Evolutionary conservation across 2,329 filamentous ascomycete genomes (phyloP), one percentile per base, ranked within the genome.

Genomic region (Monosporascus sp.): DNA sequence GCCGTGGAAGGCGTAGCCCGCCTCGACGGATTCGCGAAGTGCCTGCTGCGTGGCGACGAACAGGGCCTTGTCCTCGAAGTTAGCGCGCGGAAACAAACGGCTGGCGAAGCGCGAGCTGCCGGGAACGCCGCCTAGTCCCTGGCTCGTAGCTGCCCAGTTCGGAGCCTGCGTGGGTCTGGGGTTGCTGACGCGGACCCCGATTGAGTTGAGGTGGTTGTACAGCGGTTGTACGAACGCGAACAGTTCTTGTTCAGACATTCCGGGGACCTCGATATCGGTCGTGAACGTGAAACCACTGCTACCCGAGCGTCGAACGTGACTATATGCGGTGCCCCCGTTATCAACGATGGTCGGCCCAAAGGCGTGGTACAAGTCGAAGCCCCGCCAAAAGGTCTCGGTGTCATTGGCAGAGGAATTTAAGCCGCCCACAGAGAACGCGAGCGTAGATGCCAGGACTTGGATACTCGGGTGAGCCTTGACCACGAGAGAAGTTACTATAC

Each of bases 21-120:
- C 66, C 53, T 74, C 69, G n/a, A 75, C 59, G 1, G 71, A 66
- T 36, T 66, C 56, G 20, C 66, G 66, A 53, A 74, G 67, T 22
- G 68, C 67, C 6, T 36, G 52, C 56, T 64, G 69, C 54, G 58
- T 67, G 37, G 52, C 52, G 7, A 43, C 38, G 49, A 67, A 69
- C 6, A 60, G 55, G 5, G 48, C 31, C 34, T 50, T 46, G 53
- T 63, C 56, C 16, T 61, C 63, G 38, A 66, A 66, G 50, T 59
- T 61, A 44, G 61, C 61, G 0, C 61, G 61, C 17, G 69, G 69
- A 38, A 71, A 62, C 9, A 71, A 57, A 0, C 69, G 65, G 53
- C 67, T 69, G 1, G 56, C 65, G 53, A 69, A 70, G 17, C 67
- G 64, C 26, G 61, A 59, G 43, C 52, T 67, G 4, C 63, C 63